Base-by-base conservation (phyloP, 768 basidiomycete genomes). In the Suillus placidus region DNA sequence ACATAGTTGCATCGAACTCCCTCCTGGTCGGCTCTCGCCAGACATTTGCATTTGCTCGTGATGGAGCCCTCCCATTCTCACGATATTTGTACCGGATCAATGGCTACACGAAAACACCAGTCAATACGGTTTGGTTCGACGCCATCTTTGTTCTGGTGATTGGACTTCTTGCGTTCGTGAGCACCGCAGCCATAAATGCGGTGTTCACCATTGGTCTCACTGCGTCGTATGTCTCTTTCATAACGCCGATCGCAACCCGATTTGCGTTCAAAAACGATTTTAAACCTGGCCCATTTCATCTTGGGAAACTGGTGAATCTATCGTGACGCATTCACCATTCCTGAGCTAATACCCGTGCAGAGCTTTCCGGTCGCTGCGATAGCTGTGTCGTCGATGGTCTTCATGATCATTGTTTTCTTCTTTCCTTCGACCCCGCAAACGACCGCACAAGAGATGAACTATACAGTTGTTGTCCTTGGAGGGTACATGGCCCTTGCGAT, bases 11-110 rank as follows among this genome's bases (percentile, higher is more conserved):
- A 54, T 54, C 52, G 30, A 54, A 54, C 52, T 54, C 52, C 52
- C 52, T 54, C 30, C 52, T 54, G 2, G 52, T 54, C 32, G 52
- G 52, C 32, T 54, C 52, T 54, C 52, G 52, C 30, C 52, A 54
- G 30, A 54, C 52, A 54, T 54, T 54, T 54, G 52, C 52, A 32
- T 54, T 54, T 32, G 8, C 52, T 54, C 52, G 52, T 54, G 52
- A 54, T 34, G 52, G 52, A 32, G 52, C 52, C 16, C 52, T 54
- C 16, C 52, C 52, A 18, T 54, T 54, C 4, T 54, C 52, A 54
- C 30, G 52, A 54, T 54, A 34, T 32, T 32, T 54, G 52, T 54
- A 54, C 52, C 30, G 52, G 30, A 54, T 54, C 52, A 54, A 54
- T 54, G 16, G 32, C 52, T 54, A 54, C 52, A 54, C 52, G 9